These are phyloP conservation scores for Lactarius sp. DNA, from an alignment of 768 basidiomycete species.

Conservation along the genomic window DNA sequence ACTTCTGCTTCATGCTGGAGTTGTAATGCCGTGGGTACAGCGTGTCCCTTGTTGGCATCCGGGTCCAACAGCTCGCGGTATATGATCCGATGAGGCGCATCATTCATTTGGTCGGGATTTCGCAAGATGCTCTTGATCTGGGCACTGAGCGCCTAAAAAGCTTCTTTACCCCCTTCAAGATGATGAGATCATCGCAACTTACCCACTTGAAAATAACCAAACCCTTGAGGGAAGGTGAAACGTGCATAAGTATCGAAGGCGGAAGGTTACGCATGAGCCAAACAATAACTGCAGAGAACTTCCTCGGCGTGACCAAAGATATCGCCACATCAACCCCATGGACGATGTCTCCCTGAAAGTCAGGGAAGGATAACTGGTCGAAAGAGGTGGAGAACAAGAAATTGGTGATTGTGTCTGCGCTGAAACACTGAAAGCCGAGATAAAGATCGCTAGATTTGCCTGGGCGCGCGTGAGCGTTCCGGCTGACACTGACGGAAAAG, in stretches of 20 bases:
- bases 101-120: conserved; percentile 3
- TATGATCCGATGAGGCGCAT: conserved; percentile 17
- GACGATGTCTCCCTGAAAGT: conserved; percentile 37
- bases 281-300: conserved; percentile 5
- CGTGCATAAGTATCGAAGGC: not conserved
- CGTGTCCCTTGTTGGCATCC: conserved; percentile 4
- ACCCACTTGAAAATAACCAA: not conserved
- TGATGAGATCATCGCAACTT: not conserved
- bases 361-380: conserved; percentile 32
- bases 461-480: not conserved
- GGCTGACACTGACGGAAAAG: too few relatives aligned
- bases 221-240: conserved; percentile 2
- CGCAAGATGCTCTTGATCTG: conserved; percentile 5
- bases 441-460: conserved; percentile 35
- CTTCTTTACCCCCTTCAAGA: not conserved
- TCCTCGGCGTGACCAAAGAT: conserved; percentile 26
- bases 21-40: not conserved
- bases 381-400: conserved; percentile 38
- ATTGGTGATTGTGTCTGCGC: conserved; percentile 41
- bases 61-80: conserved; percentile 14
- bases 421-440: conserved; percentile 39
- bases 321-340: conserved; percentile 32
- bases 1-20: conserved; percentile 11
- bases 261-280: conserved; percentile 8
- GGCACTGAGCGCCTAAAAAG: not conserved